A percentile compares a stretch with the other conserved stretches of the same genome.
phyloP scores from a whole-genome alignment of 108 stramenopile genomes.

The Cyclostephanos tholiformis region DNA sequence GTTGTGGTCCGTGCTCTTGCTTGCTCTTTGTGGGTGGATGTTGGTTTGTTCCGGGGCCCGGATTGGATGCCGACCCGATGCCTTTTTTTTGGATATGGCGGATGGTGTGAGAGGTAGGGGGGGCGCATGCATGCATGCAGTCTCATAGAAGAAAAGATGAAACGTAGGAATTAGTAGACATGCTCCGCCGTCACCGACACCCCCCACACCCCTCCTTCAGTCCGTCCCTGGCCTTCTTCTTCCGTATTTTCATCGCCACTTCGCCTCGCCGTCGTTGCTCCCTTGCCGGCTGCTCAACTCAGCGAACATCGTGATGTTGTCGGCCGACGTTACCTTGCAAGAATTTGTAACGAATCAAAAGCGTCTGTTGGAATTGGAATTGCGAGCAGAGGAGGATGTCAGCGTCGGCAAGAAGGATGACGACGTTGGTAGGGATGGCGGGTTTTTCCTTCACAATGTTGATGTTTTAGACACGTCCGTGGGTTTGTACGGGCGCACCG shows the following conservation, averaged over 20 bases:
- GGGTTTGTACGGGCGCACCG: slow-evolving; percentile 83
- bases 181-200: no score
- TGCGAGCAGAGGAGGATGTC: slow-evolving; percentile 52
- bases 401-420: slow-evolving; percentile 11
- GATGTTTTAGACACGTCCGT: slow-evolving; percentile 66
- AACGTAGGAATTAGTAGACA: not conserved
- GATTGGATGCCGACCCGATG: no score
- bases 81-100: no score
- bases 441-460: slow-evolving; percentile 54
- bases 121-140: no score
- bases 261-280: not conserved
- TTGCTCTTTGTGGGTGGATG: not conserved
- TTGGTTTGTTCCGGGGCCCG: no score
- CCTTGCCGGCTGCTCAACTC: not conserved
- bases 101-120: no score
- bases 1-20: not conserved
- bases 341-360: slow-evolving; percentile 69
- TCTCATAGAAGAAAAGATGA: no score
- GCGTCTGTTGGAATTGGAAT: slow-evolving; percentile 68
- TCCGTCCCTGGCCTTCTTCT: no score
- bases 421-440: slow-evolving; percentile 36
- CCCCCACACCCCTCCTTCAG: no score
- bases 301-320: slow-evolving; percentile 21
- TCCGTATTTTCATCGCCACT: no score
- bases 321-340: slow-evolving; percentile 52